Evolutionary conservation across 1,284 basidiomycete genomes (phyloP).

Genomic region (Malassezia globosa): DNA sequence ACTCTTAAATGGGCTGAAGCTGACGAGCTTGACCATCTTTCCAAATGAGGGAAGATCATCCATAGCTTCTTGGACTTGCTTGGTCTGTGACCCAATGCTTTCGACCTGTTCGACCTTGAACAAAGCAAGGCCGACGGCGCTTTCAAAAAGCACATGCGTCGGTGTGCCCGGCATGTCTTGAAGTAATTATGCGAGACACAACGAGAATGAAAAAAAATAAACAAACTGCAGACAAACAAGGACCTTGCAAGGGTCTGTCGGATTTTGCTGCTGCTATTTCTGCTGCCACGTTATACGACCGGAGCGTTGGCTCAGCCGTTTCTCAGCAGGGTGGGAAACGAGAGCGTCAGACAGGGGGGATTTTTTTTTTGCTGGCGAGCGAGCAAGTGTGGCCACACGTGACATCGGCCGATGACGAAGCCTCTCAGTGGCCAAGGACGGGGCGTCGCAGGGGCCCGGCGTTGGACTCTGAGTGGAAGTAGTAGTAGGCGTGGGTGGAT

Average conservation of each 20-base stretch:
- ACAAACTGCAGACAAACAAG: too few relatives aligned
- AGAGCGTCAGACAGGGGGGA: too few relatives aligned
- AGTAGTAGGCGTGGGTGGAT: too few relatives aligned
- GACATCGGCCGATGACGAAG: conserved; percentile 6
- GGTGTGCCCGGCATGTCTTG: conserved; percentile 45
- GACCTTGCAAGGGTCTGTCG: too few relatives aligned
- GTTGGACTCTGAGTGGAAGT: too few relatives aligned
- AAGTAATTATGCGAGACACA: too few relatives aligned
- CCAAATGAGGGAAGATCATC: conserved; percentile 75
- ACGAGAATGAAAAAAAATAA: too few relatives aligned
- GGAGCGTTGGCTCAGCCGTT: background rate
- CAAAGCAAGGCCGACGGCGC: conserved; percentile 85
- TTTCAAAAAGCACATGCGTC: conserved; percentile 79
- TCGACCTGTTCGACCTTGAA: conserved; percentile 82
- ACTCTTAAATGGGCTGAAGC: conserved; percentile 88
- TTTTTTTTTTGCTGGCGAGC: background rate
- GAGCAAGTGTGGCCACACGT: too few relatives aligned
- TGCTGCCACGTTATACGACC: too few relatives aligned
- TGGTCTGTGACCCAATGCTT: conserved; percentile 73
- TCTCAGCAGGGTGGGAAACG: too few relatives aligned
- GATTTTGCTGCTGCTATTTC: too few relatives aligned
- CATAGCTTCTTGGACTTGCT: conserved; percentile 62
- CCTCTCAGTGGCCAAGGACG: background rate
- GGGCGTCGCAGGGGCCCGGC: background rate
- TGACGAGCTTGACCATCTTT: conserved; percentile 84